Evolutionary conservation across 441 rosid species (phyloP).

Genomic region (Gossypium davidsonii): DNA sequence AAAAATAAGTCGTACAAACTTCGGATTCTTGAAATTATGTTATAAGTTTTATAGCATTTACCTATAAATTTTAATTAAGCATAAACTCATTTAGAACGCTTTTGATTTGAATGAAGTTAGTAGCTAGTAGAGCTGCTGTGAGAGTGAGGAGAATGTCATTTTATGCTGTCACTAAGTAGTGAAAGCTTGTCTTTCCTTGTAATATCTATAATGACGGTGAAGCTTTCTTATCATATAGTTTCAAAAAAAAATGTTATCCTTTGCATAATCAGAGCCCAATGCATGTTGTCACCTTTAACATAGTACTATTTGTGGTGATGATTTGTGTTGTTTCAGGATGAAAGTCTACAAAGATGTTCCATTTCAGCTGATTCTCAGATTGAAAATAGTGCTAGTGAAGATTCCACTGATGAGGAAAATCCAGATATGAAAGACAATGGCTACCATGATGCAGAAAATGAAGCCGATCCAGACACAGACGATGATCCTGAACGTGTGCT

Average conservation of each 20-base stretch:
- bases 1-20: not conserved
- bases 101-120: not conserved
- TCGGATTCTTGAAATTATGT: not conserved
- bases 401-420: slow-evolving; percentile 87
- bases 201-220: not conserved
- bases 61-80: not conserved
- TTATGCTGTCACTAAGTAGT: not conserved
- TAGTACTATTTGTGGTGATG: not conserved
- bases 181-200: not conserved
- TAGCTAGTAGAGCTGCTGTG: not conserved
- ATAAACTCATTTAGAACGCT: not conserved
- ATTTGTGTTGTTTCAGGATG: slow-evolving; percentile 54
- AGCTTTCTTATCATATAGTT: not conserved
- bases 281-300: not conserved
- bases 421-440: slow-evolving; percentile 56
- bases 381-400: slow-evolving; percentile 89
- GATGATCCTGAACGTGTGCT: slow-evolving; percentile 63
- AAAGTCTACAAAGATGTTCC: slow-evolving; percentile 85
- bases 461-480: slow-evolving; percentile 75
- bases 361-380: slow-evolving; percentile 83
- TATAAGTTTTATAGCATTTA: not conserved
- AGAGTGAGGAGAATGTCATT: not conserved
- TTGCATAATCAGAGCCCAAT: not conserved
- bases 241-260: not conserved
- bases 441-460: slow-evolving; percentile 84